Percentiles rank a stretch among this genome's conserved stretches.
Evolutionary conservation across 495 filamentous ascomycete species (phyloP).

Genomic region (Wilcoxina mikolae): DNA sequence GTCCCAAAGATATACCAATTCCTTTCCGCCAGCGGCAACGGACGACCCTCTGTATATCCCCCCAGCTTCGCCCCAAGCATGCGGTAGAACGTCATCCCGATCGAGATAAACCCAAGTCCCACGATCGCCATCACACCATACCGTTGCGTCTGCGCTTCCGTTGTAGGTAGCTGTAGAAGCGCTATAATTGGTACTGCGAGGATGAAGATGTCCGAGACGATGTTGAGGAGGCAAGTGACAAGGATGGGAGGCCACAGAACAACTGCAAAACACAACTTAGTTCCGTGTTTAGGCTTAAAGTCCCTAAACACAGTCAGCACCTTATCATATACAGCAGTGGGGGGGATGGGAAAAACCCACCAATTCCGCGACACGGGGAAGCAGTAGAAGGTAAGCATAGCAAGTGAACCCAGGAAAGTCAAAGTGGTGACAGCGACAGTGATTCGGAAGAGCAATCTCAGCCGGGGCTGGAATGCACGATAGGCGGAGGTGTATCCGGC

Average conservation of each 20-base stretch:
- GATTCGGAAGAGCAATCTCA: neutral
- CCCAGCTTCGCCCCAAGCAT: neutral
- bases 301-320: neutral
- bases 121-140: neutral
- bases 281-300: neutral
- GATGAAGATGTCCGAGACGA: neutral
- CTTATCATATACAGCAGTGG: neutral
- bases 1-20: neutral
- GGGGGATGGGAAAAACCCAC: neutral
- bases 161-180: neutral
- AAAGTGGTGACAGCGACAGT: neutral
- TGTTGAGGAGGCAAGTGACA: neutral
- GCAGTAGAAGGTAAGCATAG: neutral
- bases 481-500: conserved; percentile 1
- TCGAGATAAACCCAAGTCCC: neutral
- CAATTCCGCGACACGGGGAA: neutral
- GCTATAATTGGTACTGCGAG: neutral
- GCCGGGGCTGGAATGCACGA: neutral
- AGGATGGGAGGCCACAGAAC: neutral
- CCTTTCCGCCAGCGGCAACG: neutral
- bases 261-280: neutral
- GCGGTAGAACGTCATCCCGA: neutral
- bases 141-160: neutral
- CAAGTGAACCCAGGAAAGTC: neutral
- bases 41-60: neutral